Conservation (phyloP, 345 rosid species). For the Cardamine occulta region DNA sequence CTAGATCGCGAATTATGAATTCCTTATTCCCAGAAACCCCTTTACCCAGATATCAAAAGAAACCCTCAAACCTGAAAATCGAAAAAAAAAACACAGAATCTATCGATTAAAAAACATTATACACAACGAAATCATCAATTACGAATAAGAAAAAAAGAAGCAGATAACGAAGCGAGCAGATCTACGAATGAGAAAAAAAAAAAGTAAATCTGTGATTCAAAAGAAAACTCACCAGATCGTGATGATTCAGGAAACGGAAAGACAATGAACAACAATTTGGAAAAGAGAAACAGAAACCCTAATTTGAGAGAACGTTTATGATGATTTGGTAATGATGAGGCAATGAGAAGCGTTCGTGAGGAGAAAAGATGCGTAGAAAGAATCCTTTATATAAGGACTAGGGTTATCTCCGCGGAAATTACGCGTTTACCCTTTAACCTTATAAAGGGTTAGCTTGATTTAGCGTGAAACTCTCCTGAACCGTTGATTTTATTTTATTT, state of each 20-base stretch:
- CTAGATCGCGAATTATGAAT: not conserved
- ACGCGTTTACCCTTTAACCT: slow-evolving; percentile 32
- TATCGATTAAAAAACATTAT: not conserved
- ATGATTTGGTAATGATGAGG: slow-evolving; percentile 48
- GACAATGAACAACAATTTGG: not conserved
- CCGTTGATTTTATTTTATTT: slow-evolving; percentile 14
- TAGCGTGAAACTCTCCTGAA: slow-evolving; percentile 6
- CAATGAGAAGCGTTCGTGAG: slow-evolving; percentile 45
- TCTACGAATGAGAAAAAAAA: too few species aligned
- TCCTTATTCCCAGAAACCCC: slow-evolving; percentile 14
- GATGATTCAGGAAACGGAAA: slow-evolving; percentile 26
- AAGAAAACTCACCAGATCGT: slow-evolving; percentile 34
- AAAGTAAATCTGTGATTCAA: slow-evolving; percentile 6
- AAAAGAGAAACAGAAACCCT: slow-evolving; percentile 15
- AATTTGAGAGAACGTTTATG: slow-evolving; percentile 23
- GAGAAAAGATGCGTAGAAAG: slow-evolving; percentile 10
- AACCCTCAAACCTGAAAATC: slow-evolving; percentile 42
- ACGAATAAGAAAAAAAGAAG: not conserved
- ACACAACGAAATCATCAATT: not conserved
- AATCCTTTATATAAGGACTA: slow-evolving; percentile 29
- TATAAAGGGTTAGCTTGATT: not conserved
- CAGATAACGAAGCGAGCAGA: too few species aligned
- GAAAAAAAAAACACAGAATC: not conserved
- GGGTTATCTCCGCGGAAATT: not conserved
- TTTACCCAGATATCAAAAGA: slow-evolving; percentile 36